Percentiles rank a stretch among this genome's conserved stretches.
Conservation (phyloP, 139 green algal genomes). For the Chlorokybus atmophyticus region DNA sequence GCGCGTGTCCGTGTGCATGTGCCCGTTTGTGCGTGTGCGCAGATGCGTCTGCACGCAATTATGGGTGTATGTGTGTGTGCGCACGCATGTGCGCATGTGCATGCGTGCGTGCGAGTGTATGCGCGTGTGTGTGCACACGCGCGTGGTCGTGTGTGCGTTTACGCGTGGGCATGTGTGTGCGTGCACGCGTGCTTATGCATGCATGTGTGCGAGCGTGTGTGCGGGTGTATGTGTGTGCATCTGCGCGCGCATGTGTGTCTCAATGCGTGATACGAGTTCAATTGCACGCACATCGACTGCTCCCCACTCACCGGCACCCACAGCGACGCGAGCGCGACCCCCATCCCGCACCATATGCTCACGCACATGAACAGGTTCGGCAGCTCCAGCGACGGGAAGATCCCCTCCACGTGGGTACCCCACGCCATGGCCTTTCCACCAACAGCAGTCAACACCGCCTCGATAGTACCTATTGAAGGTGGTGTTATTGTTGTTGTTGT, state of each 20-base stretch:
- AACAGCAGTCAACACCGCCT: background rate
- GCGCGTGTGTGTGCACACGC: no score
- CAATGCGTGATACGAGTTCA: background rate
- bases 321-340: background rate
- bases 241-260: no score
- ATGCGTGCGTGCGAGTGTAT: no score
- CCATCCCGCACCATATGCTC: background rate
- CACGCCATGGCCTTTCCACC: background rate
- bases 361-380: background rate
- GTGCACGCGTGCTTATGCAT: no score
- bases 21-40: background rate
- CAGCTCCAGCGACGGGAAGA: background rate
- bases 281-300: background rate
- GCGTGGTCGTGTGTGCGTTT: no score
- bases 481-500: background rate
- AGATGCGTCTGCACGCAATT: background rate
- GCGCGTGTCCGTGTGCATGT: background rate
- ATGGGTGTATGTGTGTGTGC: background rate
- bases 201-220: no score
- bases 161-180: no score
- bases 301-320: background rate
- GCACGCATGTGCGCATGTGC: background rate
- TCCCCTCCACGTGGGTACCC: background rate
- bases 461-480: background rate
- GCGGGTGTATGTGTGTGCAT: no score